Evolutionary conservation across 352 stramenopile genomes (phyloP), one percentile per base, ranked within the genome.

Genomic region (Globisporangium acanthophoron): DNA sequence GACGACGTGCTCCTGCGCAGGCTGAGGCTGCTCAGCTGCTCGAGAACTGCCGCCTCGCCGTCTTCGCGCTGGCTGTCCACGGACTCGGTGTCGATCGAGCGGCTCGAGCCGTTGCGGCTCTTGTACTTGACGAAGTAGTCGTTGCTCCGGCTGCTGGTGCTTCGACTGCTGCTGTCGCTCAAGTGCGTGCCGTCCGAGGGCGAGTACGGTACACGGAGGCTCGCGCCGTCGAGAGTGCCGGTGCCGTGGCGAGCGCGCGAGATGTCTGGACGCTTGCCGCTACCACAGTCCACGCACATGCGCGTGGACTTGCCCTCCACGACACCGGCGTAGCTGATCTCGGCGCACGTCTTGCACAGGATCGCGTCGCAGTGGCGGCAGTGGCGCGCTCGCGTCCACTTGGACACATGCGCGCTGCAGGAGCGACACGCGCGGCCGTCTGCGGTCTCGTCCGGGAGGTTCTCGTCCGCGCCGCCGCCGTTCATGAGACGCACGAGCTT

Each of bases 351-450:
- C 62, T 85, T 88, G 58, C 80, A 90, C 46, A 90, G 64, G 43
- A 86, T 61, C 48, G 70, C 74, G 37, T 86, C 59, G 60, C 79
- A 89, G 66, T 80, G 74, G 53, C 79, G 79, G 56, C 77, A 87
- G 56, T 69, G 73, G 54, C 80, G 82, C 35, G 69, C 74, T 16
- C 76, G 70, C 53, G 67, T 85, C 79, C 79, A 89, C 64, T 79
- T 82, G 55, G 79, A 89, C 1, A 87, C 67, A 43, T 66, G 71
- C 20, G 83, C 73, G 37, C 65, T 65, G 49, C 79, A 89, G 11
- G 75, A 71, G 31, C 75, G 78, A 45, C 79, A 87, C 46, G 67
- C 61, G 18, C 79, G 74, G 21, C 66, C 57, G 15, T 65, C 62
- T 24, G 13, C 47, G 24, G 33, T 35, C 21, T 59, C 56, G 9